A percentile compares a stretch with the other conserved stretches of the same genome.
These are phyloP conservation scores for Ogataea neopini DNA, from an alignment of 805 yeast species.

Conservation along the genomic window DNA sequence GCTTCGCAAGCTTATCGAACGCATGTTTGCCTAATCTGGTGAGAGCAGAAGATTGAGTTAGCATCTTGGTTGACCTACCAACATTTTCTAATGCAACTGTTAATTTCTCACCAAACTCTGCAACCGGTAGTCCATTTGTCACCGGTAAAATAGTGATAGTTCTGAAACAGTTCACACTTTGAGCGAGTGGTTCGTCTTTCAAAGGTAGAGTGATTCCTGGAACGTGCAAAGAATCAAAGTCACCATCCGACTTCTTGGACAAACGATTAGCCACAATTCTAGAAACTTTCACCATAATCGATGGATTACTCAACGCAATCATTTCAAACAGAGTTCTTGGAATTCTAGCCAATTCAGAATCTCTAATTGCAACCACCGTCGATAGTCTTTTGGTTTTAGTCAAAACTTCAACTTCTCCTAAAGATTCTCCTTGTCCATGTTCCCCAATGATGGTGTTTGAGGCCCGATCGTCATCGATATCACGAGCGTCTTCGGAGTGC, in stretches of 20 bases:
- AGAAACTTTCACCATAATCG: constrained; percentile 87
- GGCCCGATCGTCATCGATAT: constrained; percentile 24
- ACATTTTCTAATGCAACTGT: constrained; percentile 70
- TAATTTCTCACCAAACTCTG: constrained; percentile 76
- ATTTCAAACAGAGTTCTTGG: constrained; percentile 89
- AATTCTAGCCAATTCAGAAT: constrained; percentile 89
- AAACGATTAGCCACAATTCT: constrained; percentile 73
- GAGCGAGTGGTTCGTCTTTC: constrained; percentile 33
- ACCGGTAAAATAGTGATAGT: constrained; percentile 86
- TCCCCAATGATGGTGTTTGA: constrained; percentile 51
- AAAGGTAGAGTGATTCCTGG: constrained; percentile 34
- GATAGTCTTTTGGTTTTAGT: constrained; percentile 71
- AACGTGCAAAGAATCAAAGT: constrained; percentile 12
- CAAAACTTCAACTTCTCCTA: constrained; percentile 93
- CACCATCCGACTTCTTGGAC: constrained; percentile 20
- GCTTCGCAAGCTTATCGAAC: constrained; percentile 80
- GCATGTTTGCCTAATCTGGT: constrained; percentile 88
- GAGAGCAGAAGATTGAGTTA: constrained; percentile 82
- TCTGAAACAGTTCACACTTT: constrained; percentile 56
- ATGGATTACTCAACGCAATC: constrained; percentile 80
- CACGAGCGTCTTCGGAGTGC: constrained; percentile 17
- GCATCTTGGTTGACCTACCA: constrained; percentile 70
- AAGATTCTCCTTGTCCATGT: constrained; percentile 89
- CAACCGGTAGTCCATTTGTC: constrained; percentile 78
- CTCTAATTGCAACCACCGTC: constrained; percentile 83